phyloP scores from a whole-genome alignment of 73 alveolate genomes.

The Paramecium caudatum region DNA sequence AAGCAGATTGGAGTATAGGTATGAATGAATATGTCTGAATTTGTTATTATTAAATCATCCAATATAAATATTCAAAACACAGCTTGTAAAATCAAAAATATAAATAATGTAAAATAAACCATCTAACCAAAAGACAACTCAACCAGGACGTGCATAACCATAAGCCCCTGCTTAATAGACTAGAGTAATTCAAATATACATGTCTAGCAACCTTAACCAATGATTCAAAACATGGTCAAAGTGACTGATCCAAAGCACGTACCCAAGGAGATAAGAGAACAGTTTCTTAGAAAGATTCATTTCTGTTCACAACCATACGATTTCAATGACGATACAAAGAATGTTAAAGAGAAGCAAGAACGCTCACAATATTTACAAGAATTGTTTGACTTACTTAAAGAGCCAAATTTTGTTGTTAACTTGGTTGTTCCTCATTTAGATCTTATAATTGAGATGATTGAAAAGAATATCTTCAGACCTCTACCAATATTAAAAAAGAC shows the following conservation, averaged over 20 bases:
- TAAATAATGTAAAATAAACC: constrained; percentile 16
- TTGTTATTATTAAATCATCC: neutral
- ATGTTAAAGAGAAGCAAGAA: constrained; percentile 87
- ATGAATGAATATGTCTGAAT: neutral
- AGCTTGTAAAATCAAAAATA: constrained; percentile 12
- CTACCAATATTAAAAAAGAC: constrained; percentile 85
- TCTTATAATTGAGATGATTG: constrained; percentile 90
- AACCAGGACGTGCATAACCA: neutral
- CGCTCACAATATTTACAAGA: constrained; percentile 85
- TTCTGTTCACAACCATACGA: constrained; percentile 79
- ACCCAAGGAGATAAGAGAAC: constrained; percentile 77
- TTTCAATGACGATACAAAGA: constrained; percentile 92
- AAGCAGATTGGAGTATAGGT: neutral
- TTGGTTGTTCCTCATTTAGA: constrained; percentile 90
- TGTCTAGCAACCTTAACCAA: neutral
- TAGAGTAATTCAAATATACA: neutral
- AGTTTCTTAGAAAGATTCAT: constrained; percentile 75
- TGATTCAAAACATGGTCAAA: constrained; percentile 44
- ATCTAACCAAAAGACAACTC: neutral
- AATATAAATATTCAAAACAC: constrained; percentile 41
- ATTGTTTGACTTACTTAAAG: constrained; percentile 81
- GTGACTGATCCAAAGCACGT: constrained; percentile 76
- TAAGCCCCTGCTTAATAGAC: neutral
- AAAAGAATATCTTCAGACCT: constrained; percentile 94
- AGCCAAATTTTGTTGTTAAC: constrained; percentile 83